Evolutionary conservation across 768 basidiomycete genomes (phyloP).

Genomic region (Hirschioporus abietinus): DNA sequence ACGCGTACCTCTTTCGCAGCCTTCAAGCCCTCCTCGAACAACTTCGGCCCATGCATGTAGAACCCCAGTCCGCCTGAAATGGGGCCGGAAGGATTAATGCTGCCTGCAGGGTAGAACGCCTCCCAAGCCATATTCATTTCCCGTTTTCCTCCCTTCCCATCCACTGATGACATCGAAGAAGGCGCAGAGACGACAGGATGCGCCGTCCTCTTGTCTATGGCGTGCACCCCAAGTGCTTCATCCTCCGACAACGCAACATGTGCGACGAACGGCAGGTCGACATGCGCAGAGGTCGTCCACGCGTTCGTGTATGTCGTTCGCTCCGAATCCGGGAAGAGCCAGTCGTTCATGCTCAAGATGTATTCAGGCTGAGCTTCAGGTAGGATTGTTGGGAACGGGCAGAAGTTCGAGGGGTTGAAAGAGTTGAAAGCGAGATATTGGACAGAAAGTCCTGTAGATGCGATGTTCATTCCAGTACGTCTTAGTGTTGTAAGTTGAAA

Average conservation of each 20-base stretch:
- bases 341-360: not conserved
- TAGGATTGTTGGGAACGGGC: not conserved
- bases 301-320: not conserved
- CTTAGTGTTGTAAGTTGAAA: not conserved
- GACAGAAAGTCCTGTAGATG: not conserved
- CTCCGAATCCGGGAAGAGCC: not conserved
- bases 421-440: not conserved
- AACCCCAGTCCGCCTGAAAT: slow-evolving; percentile 66
- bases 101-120: slow-evolving; percentile 54
- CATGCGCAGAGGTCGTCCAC: slow-evolving; percentile 9
- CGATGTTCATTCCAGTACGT: not conserved
- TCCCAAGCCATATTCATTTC: slow-evolving; percentile 44
- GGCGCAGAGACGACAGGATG: slow-evolving; percentile 27
- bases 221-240: slow-evolving; percentile 44
- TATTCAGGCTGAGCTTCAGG: not conserved
- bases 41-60: slow-evolving; percentile 52
- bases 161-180: slow-evolving; percentile 17
- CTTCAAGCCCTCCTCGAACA: slow-evolving; percentile 32
- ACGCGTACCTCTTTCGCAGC: not conserved
- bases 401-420: not conserved
- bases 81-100: slow-evolving; percentile 48
- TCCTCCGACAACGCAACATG: slow-evolving; percentile 30
- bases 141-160: slow-evolving; percentile 8
- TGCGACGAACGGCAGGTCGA: slow-evolving; percentile 8
- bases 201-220: slow-evolving; percentile 32